Percentiles rank a stretch among this genome's conserved stretches.
Evolutionary conservation across 768 basidiomycete species (phyloP).

Genomic region (Rhodocollybia butyracea): DNA sequence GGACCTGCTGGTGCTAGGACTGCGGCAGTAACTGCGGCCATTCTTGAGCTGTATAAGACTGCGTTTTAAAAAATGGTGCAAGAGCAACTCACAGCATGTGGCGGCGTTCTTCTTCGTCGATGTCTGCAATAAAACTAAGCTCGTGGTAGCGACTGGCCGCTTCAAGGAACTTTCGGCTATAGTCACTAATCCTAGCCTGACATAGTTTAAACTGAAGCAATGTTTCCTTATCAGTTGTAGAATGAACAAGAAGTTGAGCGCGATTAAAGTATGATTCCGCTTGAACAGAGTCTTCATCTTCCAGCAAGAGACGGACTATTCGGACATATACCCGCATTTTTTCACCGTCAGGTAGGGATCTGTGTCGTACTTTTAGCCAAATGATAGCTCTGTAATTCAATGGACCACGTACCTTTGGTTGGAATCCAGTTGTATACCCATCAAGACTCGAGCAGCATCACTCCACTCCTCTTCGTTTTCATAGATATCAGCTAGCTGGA

Average conservation of each 20-base stretch:
- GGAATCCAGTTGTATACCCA: conserved; percentile 89
- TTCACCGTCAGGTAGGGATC: conserved; percentile 72
- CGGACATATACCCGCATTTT: conserved; percentile 90
- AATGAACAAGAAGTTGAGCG: conserved; percentile 85
- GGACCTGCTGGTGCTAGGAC: conserved; percentile 97
- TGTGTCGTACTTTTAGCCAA: conserved; percentile 22
- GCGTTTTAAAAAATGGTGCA: neutral
- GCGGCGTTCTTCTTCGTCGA: conserved; percentile 90
- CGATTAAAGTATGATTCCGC: conserved; percentile 99
- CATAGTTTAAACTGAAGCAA: conserved; percentile 85
- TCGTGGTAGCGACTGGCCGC: conserved; percentile 95
- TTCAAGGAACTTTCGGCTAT: conserved; percentile 88
- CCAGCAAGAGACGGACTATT: conserved; percentile 89
- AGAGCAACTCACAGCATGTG: conserved; percentile 77
- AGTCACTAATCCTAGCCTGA: conserved; percentile 94
- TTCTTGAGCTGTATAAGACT: conserved; percentile 37
- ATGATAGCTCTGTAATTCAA: conserved; percentile 2
- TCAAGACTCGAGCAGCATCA: conserved; percentile 87
- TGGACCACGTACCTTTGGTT: conserved; percentile 63
- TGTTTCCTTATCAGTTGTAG: conserved; percentile 74
- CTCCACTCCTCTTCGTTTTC: conserved; percentile 93
- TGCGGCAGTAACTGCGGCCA: conserved; percentile 92
- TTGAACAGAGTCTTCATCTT: conserved; percentile 95
- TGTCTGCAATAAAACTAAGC: conserved; percentile 83
- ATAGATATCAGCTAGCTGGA: conserved; percentile 87